A percentile compares a stretch with the other conserved stretches of the same genome.
Conservation (phyloP, 345 rosid species). For the Excoecaria cochinchinensis region DNA sequence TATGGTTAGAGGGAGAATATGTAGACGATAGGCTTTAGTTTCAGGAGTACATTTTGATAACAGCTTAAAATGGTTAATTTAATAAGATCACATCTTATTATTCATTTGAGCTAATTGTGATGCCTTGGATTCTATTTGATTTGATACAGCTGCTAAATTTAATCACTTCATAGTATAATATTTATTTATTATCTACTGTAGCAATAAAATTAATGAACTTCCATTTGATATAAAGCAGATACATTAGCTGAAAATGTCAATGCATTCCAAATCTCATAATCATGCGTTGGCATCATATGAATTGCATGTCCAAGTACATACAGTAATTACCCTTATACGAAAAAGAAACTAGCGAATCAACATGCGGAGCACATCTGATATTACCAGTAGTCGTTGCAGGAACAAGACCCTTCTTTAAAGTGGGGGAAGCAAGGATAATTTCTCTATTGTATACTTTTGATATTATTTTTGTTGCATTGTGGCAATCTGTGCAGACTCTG, state of each 20-base stretch:
- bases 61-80: background rate
- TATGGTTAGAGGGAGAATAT: background rate
- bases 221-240: background rate
- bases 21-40: background rate
- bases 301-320: background rate
- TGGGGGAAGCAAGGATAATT: constrained; percentile 41
- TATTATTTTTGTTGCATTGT: constrained; percentile 39
- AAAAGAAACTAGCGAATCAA: too few species aligned
- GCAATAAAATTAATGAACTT: background rate
- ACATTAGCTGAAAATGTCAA: background rate
- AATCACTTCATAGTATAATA: background rate
- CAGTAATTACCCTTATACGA: background rate
- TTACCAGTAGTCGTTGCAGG: constrained; percentile 47
- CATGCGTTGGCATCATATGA: background rate
- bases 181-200: too few species aligned
- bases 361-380: too few species aligned
- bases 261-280: background rate
- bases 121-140: background rate
- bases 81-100: background rate
- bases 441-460: constrained; percentile 35
- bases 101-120: background rate
- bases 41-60: background rate
- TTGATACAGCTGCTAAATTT: background rate
- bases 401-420: constrained; percentile 40
- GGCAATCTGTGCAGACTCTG: constrained; percentile 41